These are phyloP conservation scores for Purpureocillium takamizusanense DNA, from an alignment of 2,329 filamentous ascomycete species.

Conservation along the genomic window DNA sequence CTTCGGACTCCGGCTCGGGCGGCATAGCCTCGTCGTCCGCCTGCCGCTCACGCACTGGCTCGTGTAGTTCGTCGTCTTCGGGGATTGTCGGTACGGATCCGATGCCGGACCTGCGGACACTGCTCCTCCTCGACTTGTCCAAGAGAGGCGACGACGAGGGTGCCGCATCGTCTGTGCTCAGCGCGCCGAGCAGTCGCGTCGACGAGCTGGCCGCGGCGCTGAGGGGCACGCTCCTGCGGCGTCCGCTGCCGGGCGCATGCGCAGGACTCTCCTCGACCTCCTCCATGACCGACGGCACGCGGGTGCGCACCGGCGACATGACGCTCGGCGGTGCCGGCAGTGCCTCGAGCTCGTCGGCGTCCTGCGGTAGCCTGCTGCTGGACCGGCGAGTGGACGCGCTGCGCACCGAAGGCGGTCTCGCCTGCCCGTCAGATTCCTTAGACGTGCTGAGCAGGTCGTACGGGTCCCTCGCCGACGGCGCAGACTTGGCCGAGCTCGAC, in stretches of 20 bases:
- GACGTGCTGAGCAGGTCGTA: constrained; percentile 21
- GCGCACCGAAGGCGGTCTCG: too few relatives aligned
- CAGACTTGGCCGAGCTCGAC: constrained; percentile 9
- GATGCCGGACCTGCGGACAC: constrained; percentile 14
- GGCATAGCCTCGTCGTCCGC: constrained; percentile 14
- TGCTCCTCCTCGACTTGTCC: constrained; percentile 29
- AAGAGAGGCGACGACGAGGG: constrained; percentile 32
- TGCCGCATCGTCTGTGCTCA: constrained; percentile 20
- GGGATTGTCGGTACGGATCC: constrained; percentile 17
- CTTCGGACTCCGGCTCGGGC: constrained; percentile 11
- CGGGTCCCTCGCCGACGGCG: constrained; percentile 12
- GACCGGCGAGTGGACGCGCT: too few relatives aligned
- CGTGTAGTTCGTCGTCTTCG: constrained; percentile 1
- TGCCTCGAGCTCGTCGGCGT: constrained; percentile 11
- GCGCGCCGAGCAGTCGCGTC: constrained; percentile 30
- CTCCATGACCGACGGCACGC: constrained; percentile 9
- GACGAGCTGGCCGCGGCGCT: constrained; percentile 28
- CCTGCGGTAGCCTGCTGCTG: neutral
- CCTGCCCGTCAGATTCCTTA: constrained; percentile 15
- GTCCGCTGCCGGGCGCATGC: constrained; percentile 47
- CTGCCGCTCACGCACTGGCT: constrained; percentile 23
- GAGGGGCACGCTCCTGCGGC: constrained; percentile 29
- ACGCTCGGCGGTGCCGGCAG: constrained; percentile 7
- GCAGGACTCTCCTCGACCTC: constrained; percentile 36
- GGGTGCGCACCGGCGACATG: constrained; percentile 6